These are phyloP conservation scores for Phytophthora sp. DNA, from an alignment of 352 stramenopile species.

Conservation along the genomic window DNA sequence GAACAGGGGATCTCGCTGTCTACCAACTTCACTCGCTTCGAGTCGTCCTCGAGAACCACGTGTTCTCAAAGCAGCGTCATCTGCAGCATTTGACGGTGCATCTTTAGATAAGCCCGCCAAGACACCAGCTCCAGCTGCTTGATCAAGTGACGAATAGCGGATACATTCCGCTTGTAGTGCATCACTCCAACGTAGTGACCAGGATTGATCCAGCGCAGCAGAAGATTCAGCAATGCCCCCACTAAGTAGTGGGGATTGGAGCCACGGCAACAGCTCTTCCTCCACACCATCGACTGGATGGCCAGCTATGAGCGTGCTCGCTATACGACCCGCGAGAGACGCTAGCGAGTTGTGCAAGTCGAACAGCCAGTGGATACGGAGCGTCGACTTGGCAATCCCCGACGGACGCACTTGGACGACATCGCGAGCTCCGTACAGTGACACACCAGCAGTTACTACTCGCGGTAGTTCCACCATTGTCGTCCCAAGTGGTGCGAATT, in stretches of 20 bases:
- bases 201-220: slow-evolving; percentile 3
- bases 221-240: slow-evolving; percentile 53
- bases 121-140: slow-evolving; percentile 7
- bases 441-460: slow-evolving; percentile 62
- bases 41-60: slow-evolving; percentile 25
- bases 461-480: slow-evolving; percentile 39
- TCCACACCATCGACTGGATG: slow-evolving; percentile 77
- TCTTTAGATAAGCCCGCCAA: slow-evolving; percentile 13
- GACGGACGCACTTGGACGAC: slow-evolving; percentile 75
- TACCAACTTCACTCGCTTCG: slow-evolving; percentile 20
- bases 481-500: slow-evolving; percentile 46
- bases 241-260: slow-evolving; percentile 83
- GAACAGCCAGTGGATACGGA: slow-evolving; percentile 84
- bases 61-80: slow-evolving; percentile 23
- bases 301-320: slow-evolving; percentile 77
- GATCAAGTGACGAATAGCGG: slow-evolving; percentile 26
- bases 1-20: slow-evolving; percentile 55
- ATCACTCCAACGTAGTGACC: slow-evolving; percentile 44
- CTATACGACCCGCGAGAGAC: slow-evolving; percentile 71
- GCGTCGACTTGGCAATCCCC: slow-evolving; percentile 77
- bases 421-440: slow-evolving; percentile 73
- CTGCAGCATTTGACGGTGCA: slow-evolving; percentile 10
- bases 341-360: slow-evolving; percentile 80
- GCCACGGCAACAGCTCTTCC: slow-evolving; percentile 84
- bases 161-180: slow-evolving; percentile 42